Percentiles rank a stretch among this genome's conserved stretches.
These are phyloP conservation scores for Microglena sp. DNA, from an alignment of 139 green algal species.

Conservation along the genomic window DNA sequence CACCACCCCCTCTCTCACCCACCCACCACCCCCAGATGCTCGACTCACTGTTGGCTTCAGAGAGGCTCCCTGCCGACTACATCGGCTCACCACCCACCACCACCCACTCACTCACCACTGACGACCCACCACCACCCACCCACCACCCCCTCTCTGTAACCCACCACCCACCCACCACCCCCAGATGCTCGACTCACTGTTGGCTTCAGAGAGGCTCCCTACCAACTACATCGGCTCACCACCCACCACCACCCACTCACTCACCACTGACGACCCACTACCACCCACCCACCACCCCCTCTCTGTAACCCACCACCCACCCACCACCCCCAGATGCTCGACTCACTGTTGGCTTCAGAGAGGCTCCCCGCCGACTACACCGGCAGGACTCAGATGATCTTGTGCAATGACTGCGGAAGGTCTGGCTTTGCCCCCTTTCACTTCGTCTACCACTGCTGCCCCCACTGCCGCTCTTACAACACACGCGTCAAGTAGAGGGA, in stretches of 20 bases:
- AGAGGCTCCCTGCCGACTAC: constrained; percentile 67
- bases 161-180: neutral
- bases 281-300: neutral
- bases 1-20: no score
- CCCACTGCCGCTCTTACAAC: constrained; percentile 84
- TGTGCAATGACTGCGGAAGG: constrained; percentile 87
- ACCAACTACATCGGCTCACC: constrained; percentile 46
- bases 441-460: constrained; percentile 94
- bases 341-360: constrained; percentile 73
- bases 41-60: constrained; percentile 72
- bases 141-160: no score
- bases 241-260: neutral
- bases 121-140: neutral
- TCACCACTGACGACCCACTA: neutral
- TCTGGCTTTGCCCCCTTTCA: constrained; percentile 68
- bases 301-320: neutral
- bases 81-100: no score
- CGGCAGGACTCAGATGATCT: constrained; percentile 60
- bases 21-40: constrained; percentile 91
- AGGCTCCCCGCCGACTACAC: constrained; percentile 62
- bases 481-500: no score
- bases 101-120: no score
- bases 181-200: constrained; percentile 87
- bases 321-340: constrained; percentile 68
- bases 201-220: constrained; percentile 67